Evolutionary conservation across 1,284 basidiomycete species (phyloP).

Genomic region (Fomitopsis pinicola): DNA sequence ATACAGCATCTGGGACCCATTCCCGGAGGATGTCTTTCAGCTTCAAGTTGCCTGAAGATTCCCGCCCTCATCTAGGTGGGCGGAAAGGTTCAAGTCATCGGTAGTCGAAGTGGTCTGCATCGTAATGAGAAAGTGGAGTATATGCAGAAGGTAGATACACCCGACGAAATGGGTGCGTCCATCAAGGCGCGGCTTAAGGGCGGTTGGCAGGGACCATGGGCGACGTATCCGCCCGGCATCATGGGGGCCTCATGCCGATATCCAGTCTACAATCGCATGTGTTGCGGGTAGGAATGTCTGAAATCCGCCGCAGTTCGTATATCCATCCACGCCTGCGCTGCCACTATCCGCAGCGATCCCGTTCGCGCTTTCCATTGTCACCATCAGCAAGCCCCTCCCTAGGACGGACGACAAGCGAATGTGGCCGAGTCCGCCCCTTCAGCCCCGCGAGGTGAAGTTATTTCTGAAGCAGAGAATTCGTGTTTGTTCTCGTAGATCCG

Average conservation of each 20-base stretch:
- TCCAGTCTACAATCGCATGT: background rate
- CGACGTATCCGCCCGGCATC: background rate
- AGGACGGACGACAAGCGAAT: constrained; percentile 7
- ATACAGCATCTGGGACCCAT: background rate
- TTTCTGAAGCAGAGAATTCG: constrained; percentile 3
- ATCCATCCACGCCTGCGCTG: constrained; percentile 4
- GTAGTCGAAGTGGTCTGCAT: background rate
- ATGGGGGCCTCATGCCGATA: background rate
- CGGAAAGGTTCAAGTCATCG: background rate
- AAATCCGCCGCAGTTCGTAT: background rate
- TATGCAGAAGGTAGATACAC: background rate
- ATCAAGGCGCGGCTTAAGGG: background rate
- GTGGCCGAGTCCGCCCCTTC: constrained; percentile 14
- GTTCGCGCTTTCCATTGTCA: constrained; percentile 13
- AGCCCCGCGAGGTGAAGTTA: constrained; percentile 11
- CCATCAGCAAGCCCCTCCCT: constrained; percentile 12
- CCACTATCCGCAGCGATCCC: constrained; percentile 18
- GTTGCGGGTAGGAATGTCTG: background rate
- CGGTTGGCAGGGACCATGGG: background rate
- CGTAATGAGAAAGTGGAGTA: background rate
- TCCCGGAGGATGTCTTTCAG: background rate
- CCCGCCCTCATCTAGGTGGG: background rate
- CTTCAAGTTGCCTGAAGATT: background rate
- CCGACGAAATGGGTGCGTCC: background rate
- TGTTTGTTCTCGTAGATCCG: background rate